Evolutionary conservation across 768 basidiomycete species (phyloP), one percentile per base, ranked within the genome.

Genomic region (Suillus sp.): DNA sequence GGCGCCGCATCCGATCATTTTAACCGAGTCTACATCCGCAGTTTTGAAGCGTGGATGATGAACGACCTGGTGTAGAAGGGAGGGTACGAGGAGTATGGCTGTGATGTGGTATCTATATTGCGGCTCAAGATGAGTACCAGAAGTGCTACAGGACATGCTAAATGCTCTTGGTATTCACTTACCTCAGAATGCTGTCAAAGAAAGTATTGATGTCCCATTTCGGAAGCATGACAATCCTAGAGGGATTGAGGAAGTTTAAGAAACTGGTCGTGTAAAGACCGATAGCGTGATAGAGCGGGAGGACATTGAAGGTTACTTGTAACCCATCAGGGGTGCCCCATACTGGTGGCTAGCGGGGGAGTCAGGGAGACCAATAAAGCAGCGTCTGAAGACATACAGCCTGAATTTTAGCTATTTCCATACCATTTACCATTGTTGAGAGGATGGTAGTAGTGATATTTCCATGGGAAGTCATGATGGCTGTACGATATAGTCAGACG

Each of bases 271-370:
- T 51, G 65, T 85, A 80, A 6, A 88, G 72, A n/a, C 77, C 89
- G 66, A 83, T 86, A 1, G 81, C 74, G 65, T 91, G 89, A 65
- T 88, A 84, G 30, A 89, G 70, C 0, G 89, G 89, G 4, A 90
- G 75, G 65, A 84, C 83, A 0, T 77, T 83, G 32, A 90, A 78
- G 0, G 66, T 64, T 3, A 84, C 69, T 1, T 83, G 80, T 4
- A 81, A 68, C 20, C 77, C 78, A 57, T 80, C 78, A 14, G 80
- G 80, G 9, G 74, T 80, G 2, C 64, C 57, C 1, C 74, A 75
- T 5, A 70, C 68, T 42, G 77, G 75, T 7, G 78, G 76, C 80
- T 82, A 56, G 35, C 2, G 13, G 20, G 80, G 13, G 35, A 87
- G 10, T 81, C 77, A 0, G 84, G 79, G 42, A 82, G 70, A 54